phyloP scores from a whole-genome alignment of 805 yeast genomes.

The Hanseniaspora singularis region DNA sequence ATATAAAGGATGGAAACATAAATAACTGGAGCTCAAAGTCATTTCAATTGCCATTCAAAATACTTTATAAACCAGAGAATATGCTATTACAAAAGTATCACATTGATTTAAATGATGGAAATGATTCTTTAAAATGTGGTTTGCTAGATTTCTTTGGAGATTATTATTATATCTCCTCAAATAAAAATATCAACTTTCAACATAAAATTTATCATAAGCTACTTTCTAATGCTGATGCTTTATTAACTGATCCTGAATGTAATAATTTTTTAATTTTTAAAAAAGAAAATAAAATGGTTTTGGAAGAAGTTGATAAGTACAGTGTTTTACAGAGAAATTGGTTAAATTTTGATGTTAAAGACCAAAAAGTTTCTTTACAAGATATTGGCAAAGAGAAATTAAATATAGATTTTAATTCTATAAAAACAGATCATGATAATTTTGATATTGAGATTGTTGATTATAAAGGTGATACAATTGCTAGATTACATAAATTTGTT shows the following conservation, averaged over 20 bases:
- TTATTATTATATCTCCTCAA: slow-evolving; percentile 36
- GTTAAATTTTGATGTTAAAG: not conserved
- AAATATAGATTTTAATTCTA: slow-evolving; percentile 3
- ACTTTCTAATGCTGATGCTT: slow-evolving; percentile 34
- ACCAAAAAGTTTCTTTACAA: not conserved
- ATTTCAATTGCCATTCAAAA: slow-evolving; percentile 35
- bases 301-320: not conserved
- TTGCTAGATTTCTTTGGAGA: slow-evolving; percentile 12
- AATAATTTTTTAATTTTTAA: slow-evolving; percentile 16
- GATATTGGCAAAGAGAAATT: not conserved
- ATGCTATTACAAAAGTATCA: slow-evolving; percentile 41
- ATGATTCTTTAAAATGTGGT: slow-evolving; percentile 7
- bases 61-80: slow-evolving; percentile 50
- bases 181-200: slow-evolving; percentile 39
- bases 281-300: slow-evolving; percentile 1
- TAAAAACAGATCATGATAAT: slow-evolving; percentile 7
- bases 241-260: slow-evolving; percentile 11
- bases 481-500: slow-evolving; percentile 23
- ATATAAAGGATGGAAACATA: slow-evolving; percentile 18
- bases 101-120: slow-evolving; percentile 55
- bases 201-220: slow-evolving; percentile 42
- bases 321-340: not conserved
- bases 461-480: slow-evolving; percentile 14
- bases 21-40: slow-evolving; percentile 29
- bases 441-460: slow-evolving; percentile 21